Evolutionary conservation across 352 stramenopile species (phyloP).

Genomic region (Pseudoperonospora humuli): DNA sequence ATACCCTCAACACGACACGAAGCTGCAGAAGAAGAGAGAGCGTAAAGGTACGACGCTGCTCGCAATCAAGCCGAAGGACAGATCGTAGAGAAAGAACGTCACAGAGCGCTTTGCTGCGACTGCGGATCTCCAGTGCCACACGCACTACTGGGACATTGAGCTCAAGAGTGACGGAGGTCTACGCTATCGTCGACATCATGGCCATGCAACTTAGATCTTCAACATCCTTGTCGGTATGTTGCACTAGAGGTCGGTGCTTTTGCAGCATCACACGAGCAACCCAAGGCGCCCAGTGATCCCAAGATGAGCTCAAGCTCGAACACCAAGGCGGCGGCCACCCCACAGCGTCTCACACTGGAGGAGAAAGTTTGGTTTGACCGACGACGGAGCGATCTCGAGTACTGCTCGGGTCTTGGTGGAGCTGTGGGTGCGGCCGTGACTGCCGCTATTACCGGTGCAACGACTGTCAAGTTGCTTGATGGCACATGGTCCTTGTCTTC

Average conservation of each 20-base stretch:
- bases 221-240: background rate
- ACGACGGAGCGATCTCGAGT: slow-evolving; percentile 54
- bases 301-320: slow-evolving; percentile 13
- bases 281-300: background rate
- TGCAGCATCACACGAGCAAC: background rate
- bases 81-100: too few relatives aligned
- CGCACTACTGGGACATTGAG: too few relatives aligned
- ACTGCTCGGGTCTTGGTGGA: slow-evolving; percentile 53
- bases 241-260: background rate
- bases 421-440: slow-evolving; percentile 41
- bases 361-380: slow-evolving; percentile 81
- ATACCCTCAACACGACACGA: too few relatives aligned
- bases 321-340: background rate
- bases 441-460: slow-evolving; percentile 50
- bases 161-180: too few relatives aligned
- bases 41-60: too few relatives aligned
- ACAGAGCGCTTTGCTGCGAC: too few relatives aligned
- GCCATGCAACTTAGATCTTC: too few relatives aligned
- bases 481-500: background rate
- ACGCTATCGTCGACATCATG: too few relatives aligned
- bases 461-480: background rate
- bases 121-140: too few relatives aligned
- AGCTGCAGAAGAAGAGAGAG: too few relatives aligned
- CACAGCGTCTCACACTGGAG: slow-evolving; percentile 58
- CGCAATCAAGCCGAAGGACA: too few relatives aligned